Percentiles rank a stretch among this genome's conserved stretches.
phyloP scores from a whole-genome alignment of 352 stramenopile species.

The Phytophthora tentaculata region DNA sequence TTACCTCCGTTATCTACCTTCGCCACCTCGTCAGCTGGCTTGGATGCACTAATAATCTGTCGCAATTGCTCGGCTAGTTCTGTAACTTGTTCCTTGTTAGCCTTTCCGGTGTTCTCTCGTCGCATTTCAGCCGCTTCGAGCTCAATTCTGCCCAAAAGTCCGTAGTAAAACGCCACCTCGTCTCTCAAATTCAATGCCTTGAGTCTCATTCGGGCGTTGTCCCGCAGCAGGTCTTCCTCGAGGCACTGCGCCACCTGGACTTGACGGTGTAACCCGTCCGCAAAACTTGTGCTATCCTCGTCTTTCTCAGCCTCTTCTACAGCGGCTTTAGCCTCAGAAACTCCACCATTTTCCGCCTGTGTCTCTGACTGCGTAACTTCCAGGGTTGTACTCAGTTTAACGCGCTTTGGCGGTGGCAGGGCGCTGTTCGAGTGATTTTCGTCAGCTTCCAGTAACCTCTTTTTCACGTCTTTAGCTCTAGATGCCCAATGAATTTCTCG shows the following conservation, averaged over 20 bases:
- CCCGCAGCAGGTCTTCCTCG: constrained; percentile 48
- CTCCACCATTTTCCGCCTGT: neutral
- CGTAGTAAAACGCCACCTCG: constrained; percentile 65
- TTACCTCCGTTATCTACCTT: neutral
- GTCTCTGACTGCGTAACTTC: neutral
- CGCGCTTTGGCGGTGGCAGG: constrained; percentile 22
- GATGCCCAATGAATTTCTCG: constrained; percentile 17
- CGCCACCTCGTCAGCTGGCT: constrained; percentile 32
- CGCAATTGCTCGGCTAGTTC: constrained; percentile 33
- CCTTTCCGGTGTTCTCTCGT: neutral
- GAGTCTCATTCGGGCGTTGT: constrained; percentile 56
- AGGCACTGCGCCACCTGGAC: constrained; percentile 45
- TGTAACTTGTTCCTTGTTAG: constrained; percentile 4
- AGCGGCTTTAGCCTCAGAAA: neutral
- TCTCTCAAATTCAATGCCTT: constrained; percentile 47
- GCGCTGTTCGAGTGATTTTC: constrained; percentile 4
- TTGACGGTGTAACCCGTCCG: constrained; percentile 34
- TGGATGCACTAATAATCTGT: constrained; percentile 45
- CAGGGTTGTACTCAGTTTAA: constrained; percentile 13
- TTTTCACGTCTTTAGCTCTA: constrained; percentile 30
- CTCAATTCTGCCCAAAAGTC: constrained; percentile 52
- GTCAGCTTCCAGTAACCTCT: constrained; percentile 27
- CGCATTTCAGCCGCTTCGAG: constrained; percentile 26
- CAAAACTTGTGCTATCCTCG: constrained; percentile 16
- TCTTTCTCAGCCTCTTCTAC: constrained; percentile 22